phyloP scores from a whole-genome alignment of 257 asterid genomes.

The Craterostigma plantagineum region DNA sequence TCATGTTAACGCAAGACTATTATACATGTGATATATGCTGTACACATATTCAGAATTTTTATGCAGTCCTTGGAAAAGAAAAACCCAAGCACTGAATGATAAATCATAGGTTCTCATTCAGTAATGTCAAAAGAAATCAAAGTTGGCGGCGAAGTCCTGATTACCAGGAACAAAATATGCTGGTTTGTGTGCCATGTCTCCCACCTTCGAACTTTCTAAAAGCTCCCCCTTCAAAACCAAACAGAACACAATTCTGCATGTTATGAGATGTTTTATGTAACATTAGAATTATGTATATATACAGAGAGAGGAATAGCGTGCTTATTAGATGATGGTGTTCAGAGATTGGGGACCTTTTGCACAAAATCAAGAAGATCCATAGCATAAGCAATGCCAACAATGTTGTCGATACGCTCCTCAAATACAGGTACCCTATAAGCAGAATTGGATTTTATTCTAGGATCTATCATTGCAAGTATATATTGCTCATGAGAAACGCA shows the following conservation, averaged over 20 bases:
- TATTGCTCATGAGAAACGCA: constrained; percentile 9
- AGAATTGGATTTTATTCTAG: constrained; percentile 10
- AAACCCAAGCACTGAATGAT: too few species aligned
- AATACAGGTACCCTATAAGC: constrained; percentile 84
- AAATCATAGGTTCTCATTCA: constrained; percentile 2
- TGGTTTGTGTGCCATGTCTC: constrained; percentile 93
- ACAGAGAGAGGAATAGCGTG: constrained; percentile 6
- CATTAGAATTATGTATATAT: too few species aligned
- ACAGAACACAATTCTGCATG: constrained; percentile 33
- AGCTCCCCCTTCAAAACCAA: constrained; percentile 88
- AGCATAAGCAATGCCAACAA: constrained; percentile 96
- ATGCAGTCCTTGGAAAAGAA: constrained; percentile 1
- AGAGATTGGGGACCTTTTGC: constrained; percentile 51
- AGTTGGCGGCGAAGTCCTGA: constrained; percentile 8
- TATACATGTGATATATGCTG: too few species aligned
- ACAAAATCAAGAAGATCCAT: constrained; percentile 95
- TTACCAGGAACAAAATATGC: constrained; percentile 99
- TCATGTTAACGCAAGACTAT: too few species aligned
- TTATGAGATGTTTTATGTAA: constrained; percentile 12
- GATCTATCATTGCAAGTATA: constrained; percentile 9
- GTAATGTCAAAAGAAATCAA: constrained; percentile 1
- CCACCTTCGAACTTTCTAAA: constrained; percentile 72
- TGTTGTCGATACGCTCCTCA: constrained; percentile 91
- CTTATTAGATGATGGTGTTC: constrained; percentile 6
- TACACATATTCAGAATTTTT: neutral